phyloP scores from a whole-genome alignment of 305 asterid species.

The Vinca major region DNA sequence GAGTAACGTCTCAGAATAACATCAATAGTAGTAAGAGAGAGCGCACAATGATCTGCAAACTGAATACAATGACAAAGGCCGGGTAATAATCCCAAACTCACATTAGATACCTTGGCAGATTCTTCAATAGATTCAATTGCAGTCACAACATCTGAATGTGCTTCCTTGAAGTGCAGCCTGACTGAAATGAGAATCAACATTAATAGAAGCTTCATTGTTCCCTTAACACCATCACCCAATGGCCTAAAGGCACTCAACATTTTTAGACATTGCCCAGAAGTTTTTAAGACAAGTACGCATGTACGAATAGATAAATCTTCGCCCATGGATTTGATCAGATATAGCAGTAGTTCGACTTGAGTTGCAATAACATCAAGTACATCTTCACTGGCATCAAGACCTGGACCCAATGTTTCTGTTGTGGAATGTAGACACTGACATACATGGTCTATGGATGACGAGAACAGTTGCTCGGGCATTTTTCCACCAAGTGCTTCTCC shows the following conservation, averaged over 20 bases:
- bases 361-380: slow-evolving; percentile 53
- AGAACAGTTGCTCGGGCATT: slow-evolving; percentile 46
- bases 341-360: slow-evolving; percentile 69
- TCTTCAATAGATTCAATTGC: slow-evolving; percentile 28
- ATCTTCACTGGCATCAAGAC: slow-evolving; percentile 38
- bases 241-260: slow-evolving; percentile 43
- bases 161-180: slow-evolving; percentile 29
- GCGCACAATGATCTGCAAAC: slow-evolving; percentile 42
- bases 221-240: slow-evolving; percentile 31
- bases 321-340: slow-evolving; percentile 41
- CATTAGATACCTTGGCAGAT: slow-evolving; percentile 48
- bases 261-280: slow-evolving; percentile 67
- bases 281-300: slow-evolving; percentile 45
- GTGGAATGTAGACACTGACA: slow-evolving; percentile 55
- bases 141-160: slow-evolving; percentile 19
- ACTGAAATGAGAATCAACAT: slow-evolving; percentile 57
- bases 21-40: slow-evolving; percentile 61
- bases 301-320: slow-evolving; percentile 32
- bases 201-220: slow-evolving; percentile 42
- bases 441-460: slow-evolving; percentile 47
- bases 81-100: slow-evolving; percentile 63
- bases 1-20: slow-evolving; percentile 58
- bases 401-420: slow-evolving; percentile 42
- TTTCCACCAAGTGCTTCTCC: slow-evolving; percentile 36
- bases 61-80: slow-evolving; percentile 62